phyloP scores from a whole-genome alignment of 257 asterid genomes.

The Solanum virginianum region DNA sequence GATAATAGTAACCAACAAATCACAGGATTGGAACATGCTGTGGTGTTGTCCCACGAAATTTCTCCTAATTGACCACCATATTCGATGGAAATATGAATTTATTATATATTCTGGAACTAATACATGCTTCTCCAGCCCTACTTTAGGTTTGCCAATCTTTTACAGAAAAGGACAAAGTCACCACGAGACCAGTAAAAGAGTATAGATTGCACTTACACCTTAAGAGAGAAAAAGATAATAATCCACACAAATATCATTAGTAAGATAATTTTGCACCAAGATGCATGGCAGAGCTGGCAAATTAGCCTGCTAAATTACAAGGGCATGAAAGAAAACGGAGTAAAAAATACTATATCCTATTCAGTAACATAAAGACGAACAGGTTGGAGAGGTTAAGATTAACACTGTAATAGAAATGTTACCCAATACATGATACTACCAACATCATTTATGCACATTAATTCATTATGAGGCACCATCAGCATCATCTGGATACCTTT shows the following conservation, averaged over 20 bases:
- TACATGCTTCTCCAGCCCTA: not conserved
- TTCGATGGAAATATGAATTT: not conserved
- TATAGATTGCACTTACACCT: not conserved
- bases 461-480: not conserved
- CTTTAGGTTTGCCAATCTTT: not conserved
- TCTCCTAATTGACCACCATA: not conserved
- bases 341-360: not conserved
- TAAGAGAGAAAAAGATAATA: not conserved
- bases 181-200: not conserved
- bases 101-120: not conserved
- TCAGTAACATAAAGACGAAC: not conserved
- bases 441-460: not conserved
- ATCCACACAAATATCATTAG: not conserved
- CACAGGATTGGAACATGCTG: not conserved
- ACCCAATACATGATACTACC: not conserved
- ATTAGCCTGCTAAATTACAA: not conserved
- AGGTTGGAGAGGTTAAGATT: not conserved
- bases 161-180: not conserved
- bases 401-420: not conserved
- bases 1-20: not conserved
- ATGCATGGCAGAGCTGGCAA: not conserved
- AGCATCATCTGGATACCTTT: not conserved
- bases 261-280: not conserved
- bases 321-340: not conserved
- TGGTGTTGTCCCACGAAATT: not conserved